Percentiles rank a stretch among this genome's conserved stretches.
Evolutionary conservation across 257 asterid genomes (phyloP).

Genomic region (Oldenlandia corymbosa): DNA sequence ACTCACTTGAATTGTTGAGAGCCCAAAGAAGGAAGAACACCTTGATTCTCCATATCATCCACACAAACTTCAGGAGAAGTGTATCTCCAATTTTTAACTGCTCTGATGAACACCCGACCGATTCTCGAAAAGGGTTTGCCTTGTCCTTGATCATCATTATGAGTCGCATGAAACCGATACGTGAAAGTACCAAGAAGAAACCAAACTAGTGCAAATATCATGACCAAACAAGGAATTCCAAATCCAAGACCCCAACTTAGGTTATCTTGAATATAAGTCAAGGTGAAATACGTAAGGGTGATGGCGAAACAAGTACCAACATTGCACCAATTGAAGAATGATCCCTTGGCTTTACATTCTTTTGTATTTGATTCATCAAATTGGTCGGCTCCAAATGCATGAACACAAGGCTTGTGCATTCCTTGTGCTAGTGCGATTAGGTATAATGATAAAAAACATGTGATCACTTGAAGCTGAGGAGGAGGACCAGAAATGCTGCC

Average conservation of each 20-base stretch:
- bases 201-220: conserved; percentile 44
- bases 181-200: conserved; percentile 50
- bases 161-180: conserved; percentile 32
- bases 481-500: no score
- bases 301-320: conserved; percentile 40
- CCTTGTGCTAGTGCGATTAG: conserved; percentile 59
- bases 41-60: conserved; percentile 34
- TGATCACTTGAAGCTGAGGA: conserved; percentile 9
- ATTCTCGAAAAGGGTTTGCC: conserved; percentile 47
- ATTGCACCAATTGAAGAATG: conserved; percentile 78
- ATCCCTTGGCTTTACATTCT: conserved; percentile 60
- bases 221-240: conserved; percentile 60
- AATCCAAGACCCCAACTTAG: conserved; percentile 29
- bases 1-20: conserved; percentile 49
- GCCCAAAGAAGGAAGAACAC: conserved; percentile 31
- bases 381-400: conserved; percentile 75
- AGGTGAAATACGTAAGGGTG: conserved; percentile 27
- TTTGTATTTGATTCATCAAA: conserved; percentile 49
- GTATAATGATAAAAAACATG: conserved; percentile 58
- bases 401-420: conserved; percentile 77
- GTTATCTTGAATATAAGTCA: conserved; percentile 63
- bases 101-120: conserved; percentile 41
- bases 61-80: conserved; percentile 9
- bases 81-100: conserved; percentile 41
- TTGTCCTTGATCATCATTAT: conserved; percentile 24